Base-by-base conservation (phyloP, 257 asterid genomes). In the Capsicum pubescens region DNA sequence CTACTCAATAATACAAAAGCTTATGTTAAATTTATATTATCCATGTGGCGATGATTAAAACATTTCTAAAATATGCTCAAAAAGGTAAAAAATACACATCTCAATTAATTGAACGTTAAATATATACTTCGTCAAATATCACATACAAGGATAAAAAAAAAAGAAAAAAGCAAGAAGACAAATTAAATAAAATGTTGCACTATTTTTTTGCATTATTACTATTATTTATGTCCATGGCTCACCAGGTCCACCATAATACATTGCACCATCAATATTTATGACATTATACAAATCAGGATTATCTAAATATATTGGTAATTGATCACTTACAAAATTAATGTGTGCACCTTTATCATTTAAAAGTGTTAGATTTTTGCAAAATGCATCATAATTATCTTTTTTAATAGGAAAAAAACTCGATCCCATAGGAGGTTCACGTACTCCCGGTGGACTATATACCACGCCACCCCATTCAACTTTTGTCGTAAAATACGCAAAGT, bases 161-260 rank as follows among this genome's bases (percentile, higher is more conserved):
- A 4, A 32, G 6, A 9, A 64, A 64, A 63, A 48, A 3, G 11
- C 2, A 64, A 64, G 10, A 64, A 12, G 44, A 6, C n/a, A 12
- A 0, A 12, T 26, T 26, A 26, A n/a, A 66, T 66, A 66, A 32
- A 64, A 66, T 26, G 12, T 11, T 26, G 36, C 17, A 21, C 42
- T 5, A 5, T 2, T 11, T 64, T 64, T 17, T 64, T 64, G 4
- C 17, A 26, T 63, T 21, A 63, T 52, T 19, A 9, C 9, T 59
- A 64, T 5, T 11, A 26, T 6, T 12, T 26, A 64, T 64, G 15
- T 2, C 9, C 36, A 14, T 1, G 36, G n/a, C 3, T 68, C 77
- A 68, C 58, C 79, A 6, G 79, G 79, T 44, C 79, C 79, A 71
- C 79, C 79, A 44, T 71, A 71, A 71, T 17, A 71, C 79, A 71